Percentiles rank a stretch among this genome's conserved stretches.
Evolutionary conservation across 441 rosid genomes (phyloP).

Genomic region (Pelargonium exstipulatum): DNA sequence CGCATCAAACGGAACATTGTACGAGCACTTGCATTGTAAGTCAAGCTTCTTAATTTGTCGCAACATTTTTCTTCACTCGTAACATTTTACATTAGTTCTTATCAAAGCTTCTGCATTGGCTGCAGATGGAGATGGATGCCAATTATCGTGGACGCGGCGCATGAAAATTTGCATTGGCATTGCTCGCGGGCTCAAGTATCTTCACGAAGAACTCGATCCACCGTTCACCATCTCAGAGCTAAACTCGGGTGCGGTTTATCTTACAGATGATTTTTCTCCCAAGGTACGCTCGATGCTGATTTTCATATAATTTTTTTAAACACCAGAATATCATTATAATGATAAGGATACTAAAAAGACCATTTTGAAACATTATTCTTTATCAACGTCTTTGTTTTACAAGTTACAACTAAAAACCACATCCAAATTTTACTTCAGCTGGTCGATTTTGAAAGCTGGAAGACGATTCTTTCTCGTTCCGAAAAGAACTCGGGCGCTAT

Average conservation of each 20-base stretch:
- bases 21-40: constrained; percentile 94
- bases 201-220: constrained; percentile 78
- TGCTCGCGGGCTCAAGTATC: constrained; percentile 83
- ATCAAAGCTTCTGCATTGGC: constrained; percentile 15
- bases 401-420: neutral
- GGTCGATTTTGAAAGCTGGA: constrained; percentile 98
- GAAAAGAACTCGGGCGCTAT: constrained; percentile 75
- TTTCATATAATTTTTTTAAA: neutral
- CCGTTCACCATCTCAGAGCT: constrained; percentile 89
- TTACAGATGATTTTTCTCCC: constrained; percentile 91
- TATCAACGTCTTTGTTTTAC: too few species aligned
- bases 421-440: constrained; percentile 39
- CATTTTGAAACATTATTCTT: too few species aligned
- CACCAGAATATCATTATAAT: neutral
- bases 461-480: constrained; percentile 76
- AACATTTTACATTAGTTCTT: constrained; percentile 9
- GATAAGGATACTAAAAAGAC: too few species aligned
- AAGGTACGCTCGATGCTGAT: constrained; percentile 43
- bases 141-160: constrained; percentile 77
- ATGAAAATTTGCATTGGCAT: constrained; percentile 87
- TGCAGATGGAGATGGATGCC: constrained; percentile 87
- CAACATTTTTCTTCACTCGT: neutral
- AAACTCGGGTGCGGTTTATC: constrained; percentile 81
- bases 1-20: constrained; percentile 91
- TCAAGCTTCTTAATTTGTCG: constrained; percentile 17